Base-by-base conservation (phyloP, 768 basidiomycete species). In the Pleurotus pulmonarius region DNA sequence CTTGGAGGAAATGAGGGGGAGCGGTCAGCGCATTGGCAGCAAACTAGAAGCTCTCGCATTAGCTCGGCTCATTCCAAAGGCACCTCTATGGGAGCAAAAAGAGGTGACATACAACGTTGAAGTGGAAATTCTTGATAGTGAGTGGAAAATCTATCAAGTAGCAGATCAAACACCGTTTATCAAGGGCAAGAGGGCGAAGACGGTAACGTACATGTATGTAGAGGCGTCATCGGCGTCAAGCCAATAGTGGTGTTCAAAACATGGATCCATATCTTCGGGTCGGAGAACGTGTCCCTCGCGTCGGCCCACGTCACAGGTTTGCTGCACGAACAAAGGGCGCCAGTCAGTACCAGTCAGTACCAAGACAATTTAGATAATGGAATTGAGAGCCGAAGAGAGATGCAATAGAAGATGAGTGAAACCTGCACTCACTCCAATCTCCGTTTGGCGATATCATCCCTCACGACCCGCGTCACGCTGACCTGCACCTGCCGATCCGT, bases 1-100 rank as follows among this genome's bases (percentile, higher is more conserved):
- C 56, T 53, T 60, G 56, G 7, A 60, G 39, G 15, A 57, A 37
- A 26, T 60, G 56, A 4, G 56, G 56, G 4, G 56, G 59, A 13
- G 59, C 56, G 2, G 59, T 60, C 20, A 58, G 49, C 22, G 51
- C 51, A 13, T 53, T 53, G 9, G 51, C 51, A 41, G 51, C 51
- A 22, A 53, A 53, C 51, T 53, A 25, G 0, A 2, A 29, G 13
- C 4, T 34, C 11, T 11, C 9, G 29, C 1, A 34, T 34, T 3
- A 34, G 29, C 1, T 12, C 11, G 29, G 9, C 9, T 8, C 9
- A 8, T 11, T 3, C 29, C 26, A 7, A 29, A 29, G 26, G 26
- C 20, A 1, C 20, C 20, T 1, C 26, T 1, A 1, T 51, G 9
- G 7, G 16, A 15, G 20, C 3, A 38, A 9, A 7, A 18, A 24